Evolutionary conservation across 768 basidiomycete genomes (phyloP).

Genomic region (Mycena galericulata): DNA sequence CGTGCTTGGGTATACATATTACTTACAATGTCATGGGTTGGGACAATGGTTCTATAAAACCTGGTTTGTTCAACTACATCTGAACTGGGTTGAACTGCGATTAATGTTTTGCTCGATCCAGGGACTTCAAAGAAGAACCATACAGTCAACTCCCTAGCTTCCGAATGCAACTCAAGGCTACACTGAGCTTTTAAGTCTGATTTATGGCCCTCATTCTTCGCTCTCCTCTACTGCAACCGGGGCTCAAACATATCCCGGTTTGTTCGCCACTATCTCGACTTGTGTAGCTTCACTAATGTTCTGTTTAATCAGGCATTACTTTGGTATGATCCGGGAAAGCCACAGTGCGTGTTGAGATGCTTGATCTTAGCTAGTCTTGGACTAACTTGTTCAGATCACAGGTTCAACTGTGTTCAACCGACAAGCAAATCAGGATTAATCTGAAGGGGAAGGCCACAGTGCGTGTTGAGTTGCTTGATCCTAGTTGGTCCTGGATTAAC

Average conservation of each 20-base stretch:
- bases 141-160: no score
- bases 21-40: no score
- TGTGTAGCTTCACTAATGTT: neutral
- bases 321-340: neutral
- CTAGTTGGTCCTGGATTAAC: no score
- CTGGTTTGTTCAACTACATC: no score
- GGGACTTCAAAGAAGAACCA: no score
- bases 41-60: neutral
- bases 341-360: no score
- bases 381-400: no score
- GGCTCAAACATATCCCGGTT: neutral
- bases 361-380: no score
- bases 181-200: neutral
- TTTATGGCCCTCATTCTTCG: neutral
- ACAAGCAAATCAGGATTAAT: neutral
- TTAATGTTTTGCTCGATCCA: no score
- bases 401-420: neutral
- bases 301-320: neutral
- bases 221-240: neutral
- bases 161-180: no score
- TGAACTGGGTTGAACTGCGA: no score
- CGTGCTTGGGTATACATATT: no score
- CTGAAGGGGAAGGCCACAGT: neutral
- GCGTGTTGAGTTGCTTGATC: neutral
- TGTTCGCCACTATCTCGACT: constrained; percentile 2